Evolutionary conservation across 2,329 filamentous ascomycete genomes (phyloP).

Genomic region (Ophiocordyceps polyrhachis-furcata): DNA sequence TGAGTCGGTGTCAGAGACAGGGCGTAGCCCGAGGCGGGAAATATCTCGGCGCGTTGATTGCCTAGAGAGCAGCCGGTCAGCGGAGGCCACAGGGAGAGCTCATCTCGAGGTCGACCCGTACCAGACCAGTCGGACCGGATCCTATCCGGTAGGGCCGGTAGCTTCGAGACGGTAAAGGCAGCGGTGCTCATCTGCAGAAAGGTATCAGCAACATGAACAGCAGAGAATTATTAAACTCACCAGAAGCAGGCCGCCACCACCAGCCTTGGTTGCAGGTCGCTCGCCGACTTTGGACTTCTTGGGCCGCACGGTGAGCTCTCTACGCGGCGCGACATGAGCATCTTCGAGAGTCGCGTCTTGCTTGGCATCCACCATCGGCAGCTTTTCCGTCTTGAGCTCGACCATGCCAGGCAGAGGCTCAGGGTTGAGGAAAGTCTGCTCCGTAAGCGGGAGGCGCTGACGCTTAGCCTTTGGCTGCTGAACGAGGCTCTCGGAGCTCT

Average conservation of each 20-base stretch:
- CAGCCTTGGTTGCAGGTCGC: constrained; percentile 35
- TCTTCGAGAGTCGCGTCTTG: constrained; percentile 26
- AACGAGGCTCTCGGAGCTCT: constrained; percentile 32
- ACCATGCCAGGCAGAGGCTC: constrained; percentile 32
- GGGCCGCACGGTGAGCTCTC: constrained; percentile 38
- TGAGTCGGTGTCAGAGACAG: constrained; percentile 64
- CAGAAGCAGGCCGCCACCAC: constrained; percentile 47
- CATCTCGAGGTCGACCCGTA: constrained; percentile 22
- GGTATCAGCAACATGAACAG: background rate
- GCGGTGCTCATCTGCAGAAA: constrained; percentile 53
- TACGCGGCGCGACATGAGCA: constrained; percentile 18
- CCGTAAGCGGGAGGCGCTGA: constrained; percentile 36
- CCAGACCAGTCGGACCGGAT: constrained; percentile 48
- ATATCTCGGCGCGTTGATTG: constrained; percentile 46
- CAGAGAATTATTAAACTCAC: too few relatives aligned
- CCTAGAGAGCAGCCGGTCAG: constrained; percentile 19
- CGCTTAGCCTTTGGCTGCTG: constrained; percentile 46
- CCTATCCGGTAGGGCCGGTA: constrained; percentile 64
- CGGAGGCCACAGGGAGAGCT: background rate
- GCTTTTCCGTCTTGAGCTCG: constrained; percentile 35
- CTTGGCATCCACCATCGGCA: constrained; percentile 22
- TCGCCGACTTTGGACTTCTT: constrained; percentile 47
- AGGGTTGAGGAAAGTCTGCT: constrained; percentile 36
- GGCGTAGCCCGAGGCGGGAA: constrained; percentile 51
- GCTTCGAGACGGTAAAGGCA: constrained; percentile 69